These are phyloP conservation scores for Plicaturopsis crispa DNA, from an alignment of 768 basidiomycete species.

Conservation along the genomic window DNA sequence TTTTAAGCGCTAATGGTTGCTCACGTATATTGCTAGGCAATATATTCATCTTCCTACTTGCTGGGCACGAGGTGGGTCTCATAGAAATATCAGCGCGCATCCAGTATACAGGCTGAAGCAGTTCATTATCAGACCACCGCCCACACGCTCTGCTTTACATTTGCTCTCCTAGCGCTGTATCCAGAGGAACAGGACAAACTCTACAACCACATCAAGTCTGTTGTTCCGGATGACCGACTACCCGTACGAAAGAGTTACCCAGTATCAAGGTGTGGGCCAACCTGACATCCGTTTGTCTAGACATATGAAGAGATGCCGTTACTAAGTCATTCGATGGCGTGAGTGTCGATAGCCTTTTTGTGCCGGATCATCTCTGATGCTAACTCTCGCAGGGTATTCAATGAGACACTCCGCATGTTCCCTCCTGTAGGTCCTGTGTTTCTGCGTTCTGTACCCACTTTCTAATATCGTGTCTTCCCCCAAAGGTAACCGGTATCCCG, in stretches of 20 bases:
- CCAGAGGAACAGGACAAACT: conserved; percentile 31
- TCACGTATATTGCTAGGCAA: conserved; percentile 20
- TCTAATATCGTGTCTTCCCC: conserved; percentile 1
- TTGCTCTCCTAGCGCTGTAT: conserved; percentile 30
- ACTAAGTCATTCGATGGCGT: conserved; percentile 19
- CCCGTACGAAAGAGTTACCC: conserved; percentile 15
- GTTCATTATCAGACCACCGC: conserved; percentile 23
- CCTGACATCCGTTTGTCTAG: conserved; percentile 8
- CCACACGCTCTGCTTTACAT: conserved; percentile 22
- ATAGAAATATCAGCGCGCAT: too few species aligned
- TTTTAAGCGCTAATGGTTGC: conserved; percentile 3
- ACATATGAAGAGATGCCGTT: conserved; percentile 20
- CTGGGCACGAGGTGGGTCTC: conserved; percentile 46
- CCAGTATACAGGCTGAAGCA: too few species aligned
- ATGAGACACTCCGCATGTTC: conserved; percentile 43
- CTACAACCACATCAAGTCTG: conserved; percentile 21
- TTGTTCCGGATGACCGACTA: conserved; percentile 14
- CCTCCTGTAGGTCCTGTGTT: conserved; percentile 28
- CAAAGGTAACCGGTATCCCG: conserved; percentile 31
- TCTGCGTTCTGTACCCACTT: not conserved
- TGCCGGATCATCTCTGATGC: not conserved
- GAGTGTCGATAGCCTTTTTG: conserved; percentile 1
- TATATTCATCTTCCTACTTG: conserved; percentile 39
- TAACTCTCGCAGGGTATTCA: conserved; percentile 29
- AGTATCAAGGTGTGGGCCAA: too few species aligned